Evolutionary conservation across 2,329 filamentous ascomycete species (phyloP), one percentile per base, ranked within the genome.

Genomic region (Rhynchosporium graminicola): DNA sequence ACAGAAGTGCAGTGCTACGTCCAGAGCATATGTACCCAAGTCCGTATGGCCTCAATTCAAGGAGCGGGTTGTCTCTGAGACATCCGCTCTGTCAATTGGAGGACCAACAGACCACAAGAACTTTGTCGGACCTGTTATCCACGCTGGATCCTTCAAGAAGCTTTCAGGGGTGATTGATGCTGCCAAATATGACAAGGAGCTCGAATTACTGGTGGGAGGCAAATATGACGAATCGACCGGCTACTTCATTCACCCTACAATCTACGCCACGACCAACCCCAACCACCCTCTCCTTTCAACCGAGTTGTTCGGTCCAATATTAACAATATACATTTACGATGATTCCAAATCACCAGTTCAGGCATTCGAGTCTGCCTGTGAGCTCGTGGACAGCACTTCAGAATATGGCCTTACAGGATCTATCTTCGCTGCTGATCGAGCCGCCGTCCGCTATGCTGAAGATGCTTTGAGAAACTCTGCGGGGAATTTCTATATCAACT

Each of bases 1-100:
- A 56, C 92, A 96, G 77, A 96, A 96, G 78, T 96, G 92, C 82
- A 92, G 88, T 70, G 92, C 92, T 62, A 92, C 89, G 28, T 94
- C 90, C 33, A 87, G 92, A 33, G 80, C 86, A 55, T 96, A 96
- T 77, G 85, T 95, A 3, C 87, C 92, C 40, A 82, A 84, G 71
- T 94, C 90, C 2, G 76, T 89, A 52, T 92, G 89, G 85, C 83
- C 88, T 9, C 79, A 87, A 65, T 91, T 94, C 78, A 85, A 87
- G 73, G 77, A 86, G 67, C 81, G 83, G 61, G 78, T 96, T 3
- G 80, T 87, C 12, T 76, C 81, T n/a, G 89, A 94, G 76, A 87
- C 86, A 7, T 79, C 86, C 71, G 83, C 84, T 63, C 82, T 96
- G 57, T 87, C 87, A 70, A 80, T 92, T 58, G 92, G 92, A 60